phyloP scores from a whole-genome alignment of 179 eudicot species.

The Camellia oleifera region DNA sequence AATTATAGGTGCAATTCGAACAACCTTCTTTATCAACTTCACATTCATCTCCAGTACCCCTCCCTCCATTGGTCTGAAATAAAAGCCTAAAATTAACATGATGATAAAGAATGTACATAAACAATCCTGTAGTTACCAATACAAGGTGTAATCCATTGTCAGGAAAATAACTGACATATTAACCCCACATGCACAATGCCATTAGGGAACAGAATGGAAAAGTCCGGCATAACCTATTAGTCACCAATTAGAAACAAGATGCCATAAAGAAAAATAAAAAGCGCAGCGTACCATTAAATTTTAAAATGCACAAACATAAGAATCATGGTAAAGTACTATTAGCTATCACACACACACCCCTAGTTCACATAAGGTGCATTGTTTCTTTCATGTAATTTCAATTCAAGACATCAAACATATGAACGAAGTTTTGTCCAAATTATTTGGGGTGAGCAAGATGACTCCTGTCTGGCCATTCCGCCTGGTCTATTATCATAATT shows the following conservation, averaged over 20 bases:
- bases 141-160: neutral
- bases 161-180: neutral
- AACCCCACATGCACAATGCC: neutral
- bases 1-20: neutral
- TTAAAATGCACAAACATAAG: neutral
- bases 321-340: neutral
- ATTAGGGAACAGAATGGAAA: neutral
- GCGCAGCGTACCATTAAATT: neutral
- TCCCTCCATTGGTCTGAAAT: slow-evolving; percentile 39
- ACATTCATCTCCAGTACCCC: slow-evolving; percentile 18
- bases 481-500: too few species aligned
- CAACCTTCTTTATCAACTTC: slow-evolving; percentile 40
- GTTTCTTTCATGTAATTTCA: neutral
- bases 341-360: neutral
- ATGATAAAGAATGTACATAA: slow-evolving; percentile 1
- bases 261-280: too few species aligned
- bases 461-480: too few species aligned
- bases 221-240: too few species aligned
- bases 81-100: slow-evolving; percentile 8
- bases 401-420: neutral
- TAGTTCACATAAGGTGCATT: neutral
- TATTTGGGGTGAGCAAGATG: too few species aligned
- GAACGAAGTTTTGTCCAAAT: too few species aligned
- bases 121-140: neutral
- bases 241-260: too few species aligned